Conservation (phyloP, 1,284 basidiomycete genomes). For the Melampsora larici-populina region DNA sequence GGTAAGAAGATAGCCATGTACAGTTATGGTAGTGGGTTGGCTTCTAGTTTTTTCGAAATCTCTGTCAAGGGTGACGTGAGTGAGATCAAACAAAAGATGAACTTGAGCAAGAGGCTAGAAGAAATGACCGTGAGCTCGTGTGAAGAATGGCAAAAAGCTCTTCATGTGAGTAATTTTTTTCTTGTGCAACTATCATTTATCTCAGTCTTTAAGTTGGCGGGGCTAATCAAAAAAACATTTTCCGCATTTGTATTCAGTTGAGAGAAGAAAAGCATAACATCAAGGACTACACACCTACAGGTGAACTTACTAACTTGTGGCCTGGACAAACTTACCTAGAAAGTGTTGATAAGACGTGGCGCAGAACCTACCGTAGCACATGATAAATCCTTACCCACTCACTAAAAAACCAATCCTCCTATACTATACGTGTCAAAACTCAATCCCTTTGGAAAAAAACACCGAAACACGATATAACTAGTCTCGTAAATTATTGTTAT, state of each 20-base stretch:
- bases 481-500: too few relatives aligned
- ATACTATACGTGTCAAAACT: too few relatives aligned
- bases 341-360: constrained; percentile 84
- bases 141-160: constrained; percentile 73
- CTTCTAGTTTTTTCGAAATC: constrained; percentile 83
- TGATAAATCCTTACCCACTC: too few relatives aligned
- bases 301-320: constrained; percentile 87
- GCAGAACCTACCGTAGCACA: constrained; percentile 68
- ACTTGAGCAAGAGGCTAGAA: constrained; percentile 72
- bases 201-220: not conserved
- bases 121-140: constrained; percentile 87
- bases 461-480: too few relatives aligned
- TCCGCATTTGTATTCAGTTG: not conserved
- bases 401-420: too few relatives aligned
- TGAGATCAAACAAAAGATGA: constrained; percentile 73
- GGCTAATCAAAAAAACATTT: not conserved
- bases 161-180: constrained; percentile 60
- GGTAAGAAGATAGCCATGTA: constrained; percentile 86
- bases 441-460: too few relatives aligned
- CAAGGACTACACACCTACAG: constrained; percentile 76
- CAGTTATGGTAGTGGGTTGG: constrained; percentile 89
- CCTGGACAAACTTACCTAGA: constrained; percentile 90
- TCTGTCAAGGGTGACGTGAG: constrained; percentile 79
- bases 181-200: not conserved
- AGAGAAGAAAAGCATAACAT: constrained; percentile 92